phyloP scores from a whole-genome alignment of 2,329 filamentous ascomycete species.

The Xylariaceae sp. region DNA sequence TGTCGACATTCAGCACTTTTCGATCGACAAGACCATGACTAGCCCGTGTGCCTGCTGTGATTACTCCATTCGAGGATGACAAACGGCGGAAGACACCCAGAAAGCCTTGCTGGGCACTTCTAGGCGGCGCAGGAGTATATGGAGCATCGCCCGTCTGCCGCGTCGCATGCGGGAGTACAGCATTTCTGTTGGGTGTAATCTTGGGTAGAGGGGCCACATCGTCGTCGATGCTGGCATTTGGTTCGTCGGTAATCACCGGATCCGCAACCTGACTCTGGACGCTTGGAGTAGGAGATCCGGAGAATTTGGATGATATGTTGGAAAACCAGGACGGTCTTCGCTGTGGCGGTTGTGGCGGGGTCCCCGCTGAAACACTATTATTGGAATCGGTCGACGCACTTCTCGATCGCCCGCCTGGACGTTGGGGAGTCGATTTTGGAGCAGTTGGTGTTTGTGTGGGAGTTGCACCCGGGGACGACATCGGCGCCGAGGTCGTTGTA shows the following conservation, averaged over 20 bases:
- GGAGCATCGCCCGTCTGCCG: conserved; percentile 59
- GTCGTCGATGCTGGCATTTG: conserved; percentile 22
- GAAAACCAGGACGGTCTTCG: conserved; percentile 86
- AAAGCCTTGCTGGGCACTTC: conserved; percentile 64
- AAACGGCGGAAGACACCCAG: conserved; percentile 78
- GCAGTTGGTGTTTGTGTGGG: conserved; percentile 14
- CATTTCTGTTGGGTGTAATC: conserved; percentile 50
- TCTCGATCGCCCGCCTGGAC: conserved; percentile 30
- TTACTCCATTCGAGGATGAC: conserved; percentile 60
- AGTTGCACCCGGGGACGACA: conserved; percentile 14
- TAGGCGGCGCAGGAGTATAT: conserved; percentile 72
- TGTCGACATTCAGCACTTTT: conserved; percentile 80
- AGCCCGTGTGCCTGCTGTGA: conserved; percentile 45
- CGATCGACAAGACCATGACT: conserved; percentile 74
- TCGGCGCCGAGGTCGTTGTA: conserved; percentile 14
- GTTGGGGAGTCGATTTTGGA: conserved; percentile 30
- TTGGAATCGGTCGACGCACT: conserved; percentile 29
- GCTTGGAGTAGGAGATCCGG: conserved; percentile 46
- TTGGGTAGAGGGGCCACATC: conserved; percentile 47
- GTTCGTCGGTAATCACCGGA: conserved; percentile 24
- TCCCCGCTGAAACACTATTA: conserved; percentile 28
- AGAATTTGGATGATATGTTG: conserved; percentile 90
- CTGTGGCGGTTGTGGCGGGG: conserved; percentile 38
- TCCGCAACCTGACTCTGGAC: conserved; percentile 10
- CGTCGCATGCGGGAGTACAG: conserved; percentile 54